A percentile compares a stretch with the other conserved stretches of the same genome.
These are phyloP conservation scores for Ceratobasidium sp. DNA, from an alignment of 1,284 basidiomycete genomes.

Conservation along the genomic window DNA sequence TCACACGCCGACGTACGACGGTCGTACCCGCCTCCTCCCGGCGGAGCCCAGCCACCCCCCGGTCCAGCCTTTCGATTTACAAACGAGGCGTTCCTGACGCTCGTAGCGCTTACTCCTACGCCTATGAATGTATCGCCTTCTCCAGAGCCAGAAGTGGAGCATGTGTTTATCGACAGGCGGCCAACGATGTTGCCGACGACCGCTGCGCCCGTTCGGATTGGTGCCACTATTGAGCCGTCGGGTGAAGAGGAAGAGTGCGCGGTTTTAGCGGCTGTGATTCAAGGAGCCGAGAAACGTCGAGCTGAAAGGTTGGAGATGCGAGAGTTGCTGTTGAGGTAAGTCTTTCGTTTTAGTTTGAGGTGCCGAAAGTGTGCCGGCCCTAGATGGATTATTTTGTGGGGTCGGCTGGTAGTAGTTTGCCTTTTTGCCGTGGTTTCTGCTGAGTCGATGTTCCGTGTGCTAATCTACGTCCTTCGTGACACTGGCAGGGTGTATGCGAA, in stretches of 20 bases:
- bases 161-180: not conserved
- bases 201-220: constrained; percentile 21
- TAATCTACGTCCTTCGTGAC: constrained; percentile 5
- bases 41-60: constrained; percentile 8
- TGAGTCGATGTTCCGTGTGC: constrained; percentile 4
- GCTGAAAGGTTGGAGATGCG: constrained; percentile 44
- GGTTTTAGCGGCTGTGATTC: constrained; percentile 21
- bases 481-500: constrained; percentile 29
- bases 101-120: constrained; percentile 46
- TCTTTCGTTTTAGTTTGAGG: not conserved
- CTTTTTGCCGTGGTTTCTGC: constrained; percentile 18
- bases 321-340: constrained; percentile 47
- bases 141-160: constrained; percentile 22
- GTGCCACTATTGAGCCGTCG: constrained; percentile 17
- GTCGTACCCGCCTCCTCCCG: constrained; percentile 30
- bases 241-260: constrained; percentile 10
- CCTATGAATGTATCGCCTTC: constrained; percentile 11
- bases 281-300: constrained; percentile 43
- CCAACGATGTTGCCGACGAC: constrained; percentile 19
- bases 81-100: constrained; percentile 48
- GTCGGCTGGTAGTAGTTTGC: not conserved
- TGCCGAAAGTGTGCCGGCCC: not conserved
- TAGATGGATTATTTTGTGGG: constrained; percentile 16
- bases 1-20: constrained; percentile 47
- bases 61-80: constrained; percentile 45